Base-by-base conservation (phyloP, 1,284 basidiomycete genomes). In the Psilocybe mexicana region DNA sequence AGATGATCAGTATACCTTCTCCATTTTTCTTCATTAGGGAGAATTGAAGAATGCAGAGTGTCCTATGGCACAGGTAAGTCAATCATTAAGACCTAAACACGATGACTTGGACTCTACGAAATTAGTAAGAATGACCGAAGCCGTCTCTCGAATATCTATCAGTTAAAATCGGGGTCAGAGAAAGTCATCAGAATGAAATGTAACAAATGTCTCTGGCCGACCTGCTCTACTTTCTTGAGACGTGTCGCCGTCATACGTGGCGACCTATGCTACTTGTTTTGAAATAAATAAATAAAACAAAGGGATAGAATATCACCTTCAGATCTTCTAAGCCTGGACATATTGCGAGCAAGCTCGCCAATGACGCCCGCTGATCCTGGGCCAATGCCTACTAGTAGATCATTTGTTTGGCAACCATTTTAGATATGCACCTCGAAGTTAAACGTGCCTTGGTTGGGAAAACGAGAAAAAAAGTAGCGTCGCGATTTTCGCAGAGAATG, bases 191-290 rank as follows among this genome's bases (percentile, higher is more conserved):
- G 26, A 6, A 35, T 23, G 48, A 38, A 28, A 4, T 10, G 26
- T 11, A 35, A 48, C n/a, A 4, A 26, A 24, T 25, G 33, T 33
- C 30, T 33, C 52, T 6, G 14, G 47, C 43, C 23, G 63, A 88
- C 89, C 78, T 60, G 75, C 68, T 58, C 91, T 80, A 35, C 70
- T 63, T 36, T 92, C 88, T 67, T 82, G 81, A 0, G 89, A 85
- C 0, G 94, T 96, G 68, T 96, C 94, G 0, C 94, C 94, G 64
- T 96, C 94, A 69, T 94, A 96, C 0, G 90, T 95, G 1, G 85
- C 85, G 6, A 94, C 83, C 79, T 79, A 49, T 55, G 24, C 46
- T 86, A 81, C 65, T 76, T 77, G 52, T 87, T 74, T 52, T 18
- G 25, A 35, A 35, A 45, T 26, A 43, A 43, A 33, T 43, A 46